phyloP scores from a whole-genome alignment of 2,329 filamentous ascomycete species.

The Ascochyta fabae region DNA sequence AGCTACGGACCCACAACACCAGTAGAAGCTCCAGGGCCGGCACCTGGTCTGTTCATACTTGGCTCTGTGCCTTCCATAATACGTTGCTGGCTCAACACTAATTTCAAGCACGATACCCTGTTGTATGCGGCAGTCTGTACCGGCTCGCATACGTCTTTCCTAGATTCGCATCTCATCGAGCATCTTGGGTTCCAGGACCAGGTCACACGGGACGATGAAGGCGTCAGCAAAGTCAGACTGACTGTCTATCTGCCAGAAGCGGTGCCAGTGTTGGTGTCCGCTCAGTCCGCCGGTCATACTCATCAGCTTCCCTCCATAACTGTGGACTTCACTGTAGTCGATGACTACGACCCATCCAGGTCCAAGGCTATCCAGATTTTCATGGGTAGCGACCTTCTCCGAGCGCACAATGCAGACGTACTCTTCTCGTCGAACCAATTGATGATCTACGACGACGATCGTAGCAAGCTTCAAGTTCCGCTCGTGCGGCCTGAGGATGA shows the following conservation, averaged over 20 bases:
- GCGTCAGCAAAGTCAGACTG: conserved; percentile 72
- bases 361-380: conserved; percentile 78
- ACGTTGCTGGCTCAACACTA: conserved; percentile 90
- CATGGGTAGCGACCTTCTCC: conserved; percentile 85
- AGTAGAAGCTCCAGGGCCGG: conserved; percentile 74
- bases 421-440: conserved; percentile 91
- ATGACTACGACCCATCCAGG: conserved; percentile 59
- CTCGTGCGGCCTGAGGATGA: conserved; percentile 93
- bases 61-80: conserved; percentile 93
- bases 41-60: conserved; percentile 82
- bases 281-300: conserved; percentile 71
- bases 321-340: conserved; percentile 77
- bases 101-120: conserved; percentile 87
- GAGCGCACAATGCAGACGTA: conserved; percentile 86
- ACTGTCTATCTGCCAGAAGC: conserved; percentile 91
- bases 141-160: conserved; percentile 85
- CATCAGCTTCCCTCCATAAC: conserved; percentile 83
- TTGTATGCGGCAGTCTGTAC: conserved; percentile 93
- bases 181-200: conserved; percentile 74
- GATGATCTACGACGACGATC: conserved; percentile 83
- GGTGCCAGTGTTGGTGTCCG: conserved; percentile 74
- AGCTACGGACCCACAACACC: conserved; percentile 75
- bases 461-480: conserved; percentile 86
- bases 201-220: conserved; percentile 70
- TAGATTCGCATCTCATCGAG: conserved; percentile 76